These are phyloP conservation scores for Arabidopsis suecica DNA, from an alignment of 345 rosid genomes.

Conservation along the genomic window DNA sequence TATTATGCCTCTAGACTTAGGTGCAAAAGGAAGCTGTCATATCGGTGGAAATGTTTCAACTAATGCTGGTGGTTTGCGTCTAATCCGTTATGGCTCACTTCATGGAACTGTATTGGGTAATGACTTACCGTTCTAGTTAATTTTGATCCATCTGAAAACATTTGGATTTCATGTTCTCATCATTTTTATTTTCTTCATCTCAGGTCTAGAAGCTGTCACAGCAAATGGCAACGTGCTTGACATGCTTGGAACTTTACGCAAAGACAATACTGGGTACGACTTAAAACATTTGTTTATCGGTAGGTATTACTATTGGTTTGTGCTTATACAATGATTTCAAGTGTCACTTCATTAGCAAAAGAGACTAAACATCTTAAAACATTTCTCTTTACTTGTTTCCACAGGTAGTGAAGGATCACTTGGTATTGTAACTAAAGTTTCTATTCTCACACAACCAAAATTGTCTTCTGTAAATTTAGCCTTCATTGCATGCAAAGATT, in stretches of 20 bases:
- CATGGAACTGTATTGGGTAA: conserved; percentile 91
- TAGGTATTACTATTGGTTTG: conserved; percentile 33
- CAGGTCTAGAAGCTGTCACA: conserved; percentile 92
- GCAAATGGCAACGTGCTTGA: conserved; percentile 91
- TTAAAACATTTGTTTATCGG: conserved; percentile 97
- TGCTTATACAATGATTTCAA: conserved; percentile 17
- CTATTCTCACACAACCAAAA: conserved; percentile 85
- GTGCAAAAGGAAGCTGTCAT: conserved; percentile 99
- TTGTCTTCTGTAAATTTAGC: conserved; percentile 83
- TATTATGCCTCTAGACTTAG: conserved; percentile 99
- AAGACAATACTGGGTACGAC: conserved; percentile 97
- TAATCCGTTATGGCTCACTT: conserved; percentile 94
- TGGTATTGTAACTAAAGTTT: conserved; percentile 94
- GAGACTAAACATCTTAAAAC: no score
- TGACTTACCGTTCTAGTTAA: conserved; percentile 25
- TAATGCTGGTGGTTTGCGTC: conserved; percentile 98
- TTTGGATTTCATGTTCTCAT: conserved; percentile 8
- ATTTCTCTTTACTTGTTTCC: background rate
- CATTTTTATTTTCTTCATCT: conserved; percentile 10
- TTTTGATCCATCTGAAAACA: background rate
- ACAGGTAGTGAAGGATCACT: conserved; percentile 96
- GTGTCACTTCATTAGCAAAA: conserved; percentile 12
- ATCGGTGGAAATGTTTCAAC: conserved; percentile 99
- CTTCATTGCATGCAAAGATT: conserved; percentile 86
- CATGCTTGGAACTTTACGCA: conserved; percentile 91